Conservation (phyloP, 2,329 filamentous ascomycete species). For the Hawksworthiomyces lignivorus region DNA sequence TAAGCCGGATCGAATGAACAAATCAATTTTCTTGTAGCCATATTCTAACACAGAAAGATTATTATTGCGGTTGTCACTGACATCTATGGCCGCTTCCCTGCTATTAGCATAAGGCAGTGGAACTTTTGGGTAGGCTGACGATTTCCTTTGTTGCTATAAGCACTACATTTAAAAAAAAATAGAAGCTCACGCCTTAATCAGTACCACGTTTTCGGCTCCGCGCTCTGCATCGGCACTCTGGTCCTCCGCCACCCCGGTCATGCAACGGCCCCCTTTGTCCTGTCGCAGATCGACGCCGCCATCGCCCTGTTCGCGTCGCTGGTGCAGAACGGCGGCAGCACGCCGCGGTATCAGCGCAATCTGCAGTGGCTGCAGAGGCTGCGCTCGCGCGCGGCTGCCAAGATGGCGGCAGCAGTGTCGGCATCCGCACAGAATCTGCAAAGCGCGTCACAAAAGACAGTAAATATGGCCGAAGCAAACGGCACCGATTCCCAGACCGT, state of each 20-base stretch:
- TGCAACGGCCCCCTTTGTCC: conserved; percentile 6
- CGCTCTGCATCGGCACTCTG: conserved; percentile 9
- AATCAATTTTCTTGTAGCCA: no score
- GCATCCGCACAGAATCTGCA: no score
- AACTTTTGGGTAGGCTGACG: conserved; percentile 7
- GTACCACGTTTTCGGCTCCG: conserved; percentile 8
- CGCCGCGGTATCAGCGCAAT: conserved; percentile 6
- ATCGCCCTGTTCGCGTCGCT: conserved; percentile 8
- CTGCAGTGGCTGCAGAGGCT: conserved; percentile 7
- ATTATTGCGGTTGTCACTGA: conserved; percentile 4
- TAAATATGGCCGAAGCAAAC: not conserved
- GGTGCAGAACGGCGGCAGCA: conserved; percentile 5
- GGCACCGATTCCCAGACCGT: not conserved
- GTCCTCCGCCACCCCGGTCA: conserved; percentile 4
- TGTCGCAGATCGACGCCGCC: conserved; percentile 7
- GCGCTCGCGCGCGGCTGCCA: not conserved
- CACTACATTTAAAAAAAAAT: no score
- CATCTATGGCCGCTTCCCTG: conserved; percentile 5
- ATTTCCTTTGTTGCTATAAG: no score
- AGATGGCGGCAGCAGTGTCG: not conserved
- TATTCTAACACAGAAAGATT: not conserved
- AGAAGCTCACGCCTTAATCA: not conserved
- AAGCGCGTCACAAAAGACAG: no score
- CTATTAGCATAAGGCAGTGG: conserved; percentile 8
- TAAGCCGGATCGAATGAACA: no score